These are phyloP conservation scores for Kentomonas sorsogonicus DNA, from an alignment of 208 protist genomes.

Conservation along the genomic window DNA sequence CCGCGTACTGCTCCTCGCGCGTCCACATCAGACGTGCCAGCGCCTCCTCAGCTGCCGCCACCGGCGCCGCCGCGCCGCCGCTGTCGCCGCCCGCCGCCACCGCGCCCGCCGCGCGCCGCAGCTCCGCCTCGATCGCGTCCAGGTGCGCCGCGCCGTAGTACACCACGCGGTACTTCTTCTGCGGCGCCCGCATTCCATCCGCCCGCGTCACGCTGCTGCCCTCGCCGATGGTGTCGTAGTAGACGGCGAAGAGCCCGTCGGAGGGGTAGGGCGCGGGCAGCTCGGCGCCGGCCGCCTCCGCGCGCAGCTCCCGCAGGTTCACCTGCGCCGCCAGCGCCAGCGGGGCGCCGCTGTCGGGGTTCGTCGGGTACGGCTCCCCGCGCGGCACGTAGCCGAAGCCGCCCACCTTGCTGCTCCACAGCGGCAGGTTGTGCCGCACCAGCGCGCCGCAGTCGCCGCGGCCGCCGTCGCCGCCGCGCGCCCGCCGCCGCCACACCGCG, in stretches of 20 bases:
- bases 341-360: conserved; percentile 7
- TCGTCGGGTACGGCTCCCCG: conserved; percentile 12
- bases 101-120: conserved; percentile 8
- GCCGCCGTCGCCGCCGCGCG: background rate
- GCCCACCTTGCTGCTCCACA: conserved; percentile 22
- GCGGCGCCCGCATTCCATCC: too few species aligned
- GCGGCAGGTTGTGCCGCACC: conserved; percentile 13
- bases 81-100: background rate
- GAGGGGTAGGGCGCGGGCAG: conserved; percentile 9
- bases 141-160: conserved; percentile 16
- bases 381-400: conserved; percentile 22
- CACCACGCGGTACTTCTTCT: conserved; percentile 14
- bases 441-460: background rate
- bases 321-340: conserved; percentile 19
- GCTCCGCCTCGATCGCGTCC: conserved; percentile 14
- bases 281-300: conserved; percentile 3
- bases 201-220: too few species aligned
- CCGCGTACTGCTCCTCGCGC: conserved; percentile 21
- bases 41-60: conserved; percentile 3
- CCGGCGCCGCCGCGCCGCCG: background rate
- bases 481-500: background rate
- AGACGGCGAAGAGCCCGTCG: conserved; percentile 18
- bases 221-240: conserved; percentile 12
- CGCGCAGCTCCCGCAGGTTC: conserved; percentile 21
- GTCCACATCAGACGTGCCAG: conserved; percentile 16